Evolutionary conservation across 768 basidiomycete genomes (phyloP), one percentile per base, ranked within the genome.

Genomic region (Tylopilus sp.): DNA sequence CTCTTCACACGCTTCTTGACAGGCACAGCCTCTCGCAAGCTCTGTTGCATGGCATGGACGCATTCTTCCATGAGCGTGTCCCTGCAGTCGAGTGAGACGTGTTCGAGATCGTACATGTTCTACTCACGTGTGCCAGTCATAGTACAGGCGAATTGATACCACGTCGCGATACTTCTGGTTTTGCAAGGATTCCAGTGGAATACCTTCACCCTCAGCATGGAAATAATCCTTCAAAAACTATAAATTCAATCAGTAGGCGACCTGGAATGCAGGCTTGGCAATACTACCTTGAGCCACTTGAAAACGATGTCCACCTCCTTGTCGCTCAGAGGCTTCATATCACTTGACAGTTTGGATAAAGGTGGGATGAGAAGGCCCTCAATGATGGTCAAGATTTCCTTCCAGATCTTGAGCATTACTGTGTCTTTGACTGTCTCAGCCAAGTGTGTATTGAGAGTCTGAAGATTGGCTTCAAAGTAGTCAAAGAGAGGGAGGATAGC

Each of bases 251-350:
- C 31, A 52, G 44, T 33, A 47, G 50, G 22, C 3, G 25, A 30
- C 33, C 40, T 4, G 44, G 26, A 51, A 45, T 17, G 6, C 20
- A 12, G 23, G 7, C 26, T 17, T 51, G 25, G 40, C 35, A 23
- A 39, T 9, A 13, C 17, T 50, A 90, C 94, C 83, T 94, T 95
- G 48, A 98, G 68, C 92, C 97, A 98, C 67, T 94, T 95, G 75
- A 98, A 92, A n/a, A 95, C 95, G 52, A 98, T 87, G 66, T 98
- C 97, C 33, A 98, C 89, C 72, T 98, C 97, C 71, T 95, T 95
- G 26, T 28, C 97, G 23, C 79, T 85, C 64, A 99, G 68, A 1
- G 94, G 87, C 59, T 90, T 88, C 91, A 98, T 87, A 48, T 93
- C 89, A 40, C 92, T 92, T 10, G 86, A 75, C 17, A 80, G 72